Base-by-base conservation (phyloP, 2,329 filamentous ascomycete species). In the Sarocladium brachiariae region DNA sequence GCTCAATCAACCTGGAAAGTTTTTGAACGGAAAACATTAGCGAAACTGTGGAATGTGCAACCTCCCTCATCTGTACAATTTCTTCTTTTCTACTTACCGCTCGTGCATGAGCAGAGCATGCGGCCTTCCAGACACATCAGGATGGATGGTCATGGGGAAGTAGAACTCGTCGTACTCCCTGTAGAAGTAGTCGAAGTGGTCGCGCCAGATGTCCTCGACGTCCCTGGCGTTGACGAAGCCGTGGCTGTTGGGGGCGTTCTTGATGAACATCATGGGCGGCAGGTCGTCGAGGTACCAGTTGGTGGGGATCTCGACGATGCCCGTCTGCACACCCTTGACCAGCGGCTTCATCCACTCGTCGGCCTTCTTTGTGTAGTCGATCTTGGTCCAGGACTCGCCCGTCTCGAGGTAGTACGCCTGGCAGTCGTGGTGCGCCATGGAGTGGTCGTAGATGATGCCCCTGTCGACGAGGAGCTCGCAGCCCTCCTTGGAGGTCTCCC, bases 111-210 rank as follows among this genome's bases (percentile, higher is more conserved):
- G 68, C 24, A 89, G 58, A 0, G 82, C 86, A 64, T 89, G 86
- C 1, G 86, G 86, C 16, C 84, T 73, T 0, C 86, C 86, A 2
- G 78, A 83, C 0, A 86, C 82, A 59, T 89, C 86, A 0, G 86
- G 86, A 63, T 89, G 86, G 31, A 89, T 84, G 0, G 86, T 89
- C 65, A 89, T 85, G 0, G 86, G 85, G 58, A 89, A 89, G 49
- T 88, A 77, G 54, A 89, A 89, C 57, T 87, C 83, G 57, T 89
- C 84, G 55, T 87, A 84, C 63, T 89, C 84, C 24, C 84, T 73
- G 62, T 89, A 89, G 59, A 86, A 88, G 65, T 88, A 89, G 57
- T 84, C 76, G 53, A 86, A 86, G 55, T 85, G 80, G 53, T 85
- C 80, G 45, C 75, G 68, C 81, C 81, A 85, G 30, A 84, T 74